Conservation (phyloP, 257 asterid species). For the Linaria vulgaris region DNA sequence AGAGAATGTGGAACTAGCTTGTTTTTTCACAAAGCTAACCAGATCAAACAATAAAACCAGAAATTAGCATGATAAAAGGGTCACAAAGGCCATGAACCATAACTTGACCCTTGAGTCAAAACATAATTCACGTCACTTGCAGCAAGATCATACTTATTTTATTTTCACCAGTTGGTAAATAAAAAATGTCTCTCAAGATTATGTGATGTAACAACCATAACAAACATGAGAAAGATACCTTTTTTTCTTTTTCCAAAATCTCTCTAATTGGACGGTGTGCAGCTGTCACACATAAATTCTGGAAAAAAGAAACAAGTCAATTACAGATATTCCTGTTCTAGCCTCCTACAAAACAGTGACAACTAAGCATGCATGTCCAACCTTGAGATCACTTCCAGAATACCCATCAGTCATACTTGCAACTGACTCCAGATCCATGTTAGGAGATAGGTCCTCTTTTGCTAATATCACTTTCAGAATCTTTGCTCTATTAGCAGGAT, state of each 20-base stretch:
- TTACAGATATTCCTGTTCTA: not conserved
- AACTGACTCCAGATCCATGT: conserved; percentile 69
- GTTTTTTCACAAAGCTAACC: not conserved
- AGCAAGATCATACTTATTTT: not conserved
- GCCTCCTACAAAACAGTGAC: conserved; percentile 3
- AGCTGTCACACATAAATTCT: conserved; percentile 93
- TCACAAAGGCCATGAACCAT: too few species aligned
- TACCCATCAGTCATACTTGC: conserved; percentile 92
- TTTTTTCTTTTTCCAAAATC: conserved; percentile 77
- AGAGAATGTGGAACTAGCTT: not conserved
- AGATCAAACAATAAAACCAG: not conserved
- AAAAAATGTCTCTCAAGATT: not conserved
- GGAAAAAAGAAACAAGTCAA: conserved; percentile 23
- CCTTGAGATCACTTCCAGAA: conserved; percentile 98
- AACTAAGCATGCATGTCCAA: conserved; percentile 27
- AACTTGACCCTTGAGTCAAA: not conserved
- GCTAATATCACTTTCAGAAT: conserved; percentile 78
- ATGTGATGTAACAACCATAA: not conserved
- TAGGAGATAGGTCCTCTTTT: conserved; percentile 81
- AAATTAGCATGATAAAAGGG: too few species aligned
- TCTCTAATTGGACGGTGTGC: conserved; percentile 94
- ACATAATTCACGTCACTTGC: conserved; percentile 8
- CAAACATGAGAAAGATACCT: conserved; percentile 41
- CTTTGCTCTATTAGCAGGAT: conserved; percentile 85
- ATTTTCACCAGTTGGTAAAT: not conserved